phyloP scores from a whole-genome alignment of 768 basidiomycete species.

The Leccinellum albellum region DNA sequence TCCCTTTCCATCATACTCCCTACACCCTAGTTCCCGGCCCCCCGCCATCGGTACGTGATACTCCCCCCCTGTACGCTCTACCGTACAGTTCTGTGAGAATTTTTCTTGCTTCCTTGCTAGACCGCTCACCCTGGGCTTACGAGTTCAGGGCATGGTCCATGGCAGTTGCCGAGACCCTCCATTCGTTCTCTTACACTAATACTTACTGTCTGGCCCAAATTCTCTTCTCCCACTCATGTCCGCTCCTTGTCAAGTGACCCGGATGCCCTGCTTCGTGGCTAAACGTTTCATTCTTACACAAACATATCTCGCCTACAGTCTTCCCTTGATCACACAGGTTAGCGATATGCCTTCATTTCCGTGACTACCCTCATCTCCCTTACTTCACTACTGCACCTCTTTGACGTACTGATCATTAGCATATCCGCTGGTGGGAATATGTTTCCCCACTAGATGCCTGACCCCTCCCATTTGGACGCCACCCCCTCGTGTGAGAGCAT shows the following conservation, averaged over 20 bases:
- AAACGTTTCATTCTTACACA: conserved; percentile 1
- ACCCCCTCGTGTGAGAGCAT: conserved; percentile 19
- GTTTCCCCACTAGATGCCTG: not conserved
- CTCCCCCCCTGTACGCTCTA: not conserved
- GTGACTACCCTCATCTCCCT: conserved; percentile 1
- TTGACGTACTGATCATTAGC: conserved; percentile 19
- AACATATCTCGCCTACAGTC: conserved; percentile 9
- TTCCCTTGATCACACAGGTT: conserved; percentile 16
- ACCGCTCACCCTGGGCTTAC: not conserved
- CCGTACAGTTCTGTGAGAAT: conserved; percentile 10
- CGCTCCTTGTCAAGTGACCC: not conserved
- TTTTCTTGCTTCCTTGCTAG: not conserved
- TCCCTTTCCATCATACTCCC: not conserved
- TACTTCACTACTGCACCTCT: not conserved
- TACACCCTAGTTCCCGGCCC: not conserved
- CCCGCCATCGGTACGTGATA: not conserved
- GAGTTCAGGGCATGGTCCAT: not conserved
- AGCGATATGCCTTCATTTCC: conserved; percentile 23
- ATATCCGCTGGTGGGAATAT: conserved; percentile 4
- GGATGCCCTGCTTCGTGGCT: not conserved
- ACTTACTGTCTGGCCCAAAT: not conserved
- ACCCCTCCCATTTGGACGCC: conserved; percentile 7
- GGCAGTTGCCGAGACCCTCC: not conserved
- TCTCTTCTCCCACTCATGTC: not conserved
- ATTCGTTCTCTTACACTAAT: not conserved